Conservation (phyloP, 495 filamentous ascomycete species). For the Ramalina peruviana region DNA sequence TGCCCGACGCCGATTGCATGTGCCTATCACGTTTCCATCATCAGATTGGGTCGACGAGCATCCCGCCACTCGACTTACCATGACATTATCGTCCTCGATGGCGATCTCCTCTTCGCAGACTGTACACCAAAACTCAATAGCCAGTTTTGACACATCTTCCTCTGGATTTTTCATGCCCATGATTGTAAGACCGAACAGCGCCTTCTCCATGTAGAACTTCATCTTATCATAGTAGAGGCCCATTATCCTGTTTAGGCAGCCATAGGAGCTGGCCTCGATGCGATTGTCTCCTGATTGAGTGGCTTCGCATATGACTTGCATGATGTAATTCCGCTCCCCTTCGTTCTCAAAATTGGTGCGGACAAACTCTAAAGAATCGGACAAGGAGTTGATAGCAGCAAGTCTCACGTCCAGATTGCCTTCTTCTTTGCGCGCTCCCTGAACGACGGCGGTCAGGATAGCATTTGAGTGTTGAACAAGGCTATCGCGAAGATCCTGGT, state of each 20-base stretch:
- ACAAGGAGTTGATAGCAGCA: slow-evolving; percentile 83
- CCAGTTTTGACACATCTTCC: slow-evolving; percentile 94
- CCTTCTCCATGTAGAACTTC: slow-evolving; percentile 99
- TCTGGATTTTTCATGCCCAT: slow-evolving; percentile 97
- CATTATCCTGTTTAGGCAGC: slow-evolving; percentile 97
- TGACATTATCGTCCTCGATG: slow-evolving; percentile 91
- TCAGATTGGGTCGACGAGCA: not conserved
- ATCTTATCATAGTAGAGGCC: slow-evolving; percentile 96
- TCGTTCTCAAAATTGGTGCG: slow-evolving; percentile 97
- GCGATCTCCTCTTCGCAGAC: slow-evolving; percentile 96
- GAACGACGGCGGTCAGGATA: slow-evolving; percentile 92
- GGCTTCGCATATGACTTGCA: slow-evolving; percentile 98
- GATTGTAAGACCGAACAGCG: slow-evolving; percentile 93
- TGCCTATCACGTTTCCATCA: slow-evolving; percentile 21
- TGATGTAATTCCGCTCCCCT: slow-evolving; percentile 97
- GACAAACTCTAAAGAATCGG: slow-evolving; percentile 96
- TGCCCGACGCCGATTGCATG: slow-evolving; percentile 65
- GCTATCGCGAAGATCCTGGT: slow-evolving; percentile 68
- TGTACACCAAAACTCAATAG: slow-evolving; percentile 98
- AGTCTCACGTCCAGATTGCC: slow-evolving; percentile 74
- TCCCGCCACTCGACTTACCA: slow-evolving; percentile 37
- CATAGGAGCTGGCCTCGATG: slow-evolving; percentile 90
- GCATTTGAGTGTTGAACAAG: slow-evolving; percentile 84
- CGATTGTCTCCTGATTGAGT: slow-evolving; percentile 74
- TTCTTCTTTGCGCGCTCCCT: slow-evolving; percentile 94